Percentiles rank a stretch among this genome's conserved stretches.
phyloP scores from a whole-genome alignment of 108 stramenopile species.

The Conticribra weissflogii region DNA sequence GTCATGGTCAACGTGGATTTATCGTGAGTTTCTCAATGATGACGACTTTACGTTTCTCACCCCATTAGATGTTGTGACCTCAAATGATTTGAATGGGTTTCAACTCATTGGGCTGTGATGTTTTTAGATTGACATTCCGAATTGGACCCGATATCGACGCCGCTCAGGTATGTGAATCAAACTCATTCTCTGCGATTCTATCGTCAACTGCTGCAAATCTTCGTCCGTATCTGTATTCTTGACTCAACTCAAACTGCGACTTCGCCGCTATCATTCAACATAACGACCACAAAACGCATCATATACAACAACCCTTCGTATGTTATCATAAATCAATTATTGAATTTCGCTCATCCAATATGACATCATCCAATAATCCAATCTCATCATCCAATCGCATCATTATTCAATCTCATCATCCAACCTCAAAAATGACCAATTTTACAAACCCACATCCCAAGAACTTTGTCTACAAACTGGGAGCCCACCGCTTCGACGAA shows the following conservation, averaged over 20 bases:
- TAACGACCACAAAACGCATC: too few relatives aligned
- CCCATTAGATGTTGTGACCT: too few relatives aligned
- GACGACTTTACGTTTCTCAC: too few relatives aligned
- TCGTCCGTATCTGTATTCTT: too few relatives aligned
- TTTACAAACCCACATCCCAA: background rate
- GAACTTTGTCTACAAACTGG: constrained; percentile 60
- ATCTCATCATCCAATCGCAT: background rate
- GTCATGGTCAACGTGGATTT: constrained; percentile 44
- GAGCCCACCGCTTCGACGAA: constrained; percentile 57
- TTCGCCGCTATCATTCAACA: too few relatives aligned
- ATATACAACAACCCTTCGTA: too few relatives aligned
- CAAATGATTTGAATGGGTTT: background rate
- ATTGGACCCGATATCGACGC: constrained; percentile 39
- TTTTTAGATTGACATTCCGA: constrained; percentile 29
- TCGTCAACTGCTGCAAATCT: too few relatives aligned
- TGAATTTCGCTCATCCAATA: too few relatives aligned
- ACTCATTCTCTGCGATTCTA: too few relatives aligned
- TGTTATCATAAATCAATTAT: too few relatives aligned
- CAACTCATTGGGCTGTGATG: background rate
- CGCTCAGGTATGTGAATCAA: constrained; percentile 28
- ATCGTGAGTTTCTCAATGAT: constrained; percentile 5
- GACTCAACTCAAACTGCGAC: too few relatives aligned
- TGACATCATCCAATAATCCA: too few relatives aligned
- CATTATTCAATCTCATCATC: background rate
- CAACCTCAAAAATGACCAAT: background rate